Evolutionary conservation across 2,329 filamentous ascomycete genomes (phyloP).

Genomic region (Paraphaeosphaeria minitans): DNA sequence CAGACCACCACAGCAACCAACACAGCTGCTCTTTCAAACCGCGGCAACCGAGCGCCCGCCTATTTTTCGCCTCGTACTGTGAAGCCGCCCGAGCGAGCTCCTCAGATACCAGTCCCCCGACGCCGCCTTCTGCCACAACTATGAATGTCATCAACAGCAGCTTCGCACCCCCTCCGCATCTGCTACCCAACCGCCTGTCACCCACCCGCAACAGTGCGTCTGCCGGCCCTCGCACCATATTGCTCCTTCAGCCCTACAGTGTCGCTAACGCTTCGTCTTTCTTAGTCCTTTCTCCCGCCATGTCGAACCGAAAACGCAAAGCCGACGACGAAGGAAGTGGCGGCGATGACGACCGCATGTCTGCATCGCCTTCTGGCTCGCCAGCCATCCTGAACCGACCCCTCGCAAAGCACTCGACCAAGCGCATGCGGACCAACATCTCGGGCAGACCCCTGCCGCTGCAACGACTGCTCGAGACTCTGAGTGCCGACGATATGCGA

Average conservation of each 20-base stretch:
- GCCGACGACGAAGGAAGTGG: slow-evolving; percentile 69
- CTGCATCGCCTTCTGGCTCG: slow-evolving; percentile 82
- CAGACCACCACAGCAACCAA: slow-evolving; percentile 8
- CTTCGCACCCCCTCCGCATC: slow-evolving; percentile 65
- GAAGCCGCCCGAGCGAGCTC: slow-evolving; percentile 18
- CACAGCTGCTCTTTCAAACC: background rate
- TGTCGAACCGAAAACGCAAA: slow-evolving; percentile 78
- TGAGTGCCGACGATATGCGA: slow-evolving; percentile 83
- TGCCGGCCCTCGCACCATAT: slow-evolving; percentile 9
- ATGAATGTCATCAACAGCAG: slow-evolving; percentile 68
- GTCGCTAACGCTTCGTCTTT: slow-evolving; percentile 15
- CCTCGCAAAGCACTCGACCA: slow-evolving; percentile 62
- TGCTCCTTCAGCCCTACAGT: slow-evolving; percentile 10
- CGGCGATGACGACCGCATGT: slow-evolving; percentile 81
- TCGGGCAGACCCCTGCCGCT: slow-evolving; percentile 69
- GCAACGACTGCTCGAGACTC: slow-evolving; percentile 86
- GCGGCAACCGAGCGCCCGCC: background rate
- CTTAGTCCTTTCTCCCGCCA: slow-evolving; percentile 47
- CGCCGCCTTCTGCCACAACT: slow-evolving; percentile 35
- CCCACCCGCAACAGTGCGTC: slow-evolving; percentile 64
- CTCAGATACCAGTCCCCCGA: slow-evolving; percentile 23
- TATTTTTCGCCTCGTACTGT: slow-evolving; percentile 1
- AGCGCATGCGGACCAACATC: slow-evolving; percentile 71
- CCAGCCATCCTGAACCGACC: slow-evolving; percentile 74
- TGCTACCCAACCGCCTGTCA: slow-evolving; percentile 62